Conservation (phyloP, 2,329 filamentous ascomycete species). For the Simplicillium aogashimaense region DNA sequence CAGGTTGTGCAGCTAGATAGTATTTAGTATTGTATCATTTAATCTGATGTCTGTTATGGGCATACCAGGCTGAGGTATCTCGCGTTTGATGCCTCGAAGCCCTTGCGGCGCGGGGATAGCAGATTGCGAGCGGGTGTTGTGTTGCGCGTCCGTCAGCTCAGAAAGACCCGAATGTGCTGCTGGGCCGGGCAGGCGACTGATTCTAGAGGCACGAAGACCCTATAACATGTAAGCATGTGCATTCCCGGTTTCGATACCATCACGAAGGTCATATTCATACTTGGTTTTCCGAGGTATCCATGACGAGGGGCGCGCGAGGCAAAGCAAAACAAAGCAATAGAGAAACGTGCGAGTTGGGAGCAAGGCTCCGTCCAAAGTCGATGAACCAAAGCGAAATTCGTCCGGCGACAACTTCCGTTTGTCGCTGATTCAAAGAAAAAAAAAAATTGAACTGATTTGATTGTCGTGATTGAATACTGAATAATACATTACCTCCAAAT, state of each 20-base stretch:
- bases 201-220: constrained; percentile 3
- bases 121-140: constrained; percentile 40
- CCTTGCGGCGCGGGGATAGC: constrained; percentile 29
- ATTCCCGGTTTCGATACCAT: not conserved
- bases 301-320: not conserved
- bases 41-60: not conserved
- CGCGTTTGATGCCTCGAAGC: constrained; percentile 39
- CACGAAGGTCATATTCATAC: not conserved
- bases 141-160: constrained; percentile 51
- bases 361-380: not conserved
- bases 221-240: not conserved
- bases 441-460: not conserved
- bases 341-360: not conserved
- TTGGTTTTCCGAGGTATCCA: constrained; percentile 5
- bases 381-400: no score
- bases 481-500: not conserved
- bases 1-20: constrained; percentile 38
- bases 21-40: constrained; percentile 9
- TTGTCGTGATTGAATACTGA: not conserved
- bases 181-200: constrained; percentile 6
- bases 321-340: not conserved
- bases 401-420: no score
- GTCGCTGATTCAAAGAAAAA: not conserved
- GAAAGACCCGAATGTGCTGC: constrained; percentile 23
- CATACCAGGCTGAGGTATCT: constrained; percentile 33